Percentiles rank a stretch among this genome's conserved stretches.
Conservation (phyloP, 2,329 filamentous ascomycete species). For the Hypoxylon sp. region DNA sequence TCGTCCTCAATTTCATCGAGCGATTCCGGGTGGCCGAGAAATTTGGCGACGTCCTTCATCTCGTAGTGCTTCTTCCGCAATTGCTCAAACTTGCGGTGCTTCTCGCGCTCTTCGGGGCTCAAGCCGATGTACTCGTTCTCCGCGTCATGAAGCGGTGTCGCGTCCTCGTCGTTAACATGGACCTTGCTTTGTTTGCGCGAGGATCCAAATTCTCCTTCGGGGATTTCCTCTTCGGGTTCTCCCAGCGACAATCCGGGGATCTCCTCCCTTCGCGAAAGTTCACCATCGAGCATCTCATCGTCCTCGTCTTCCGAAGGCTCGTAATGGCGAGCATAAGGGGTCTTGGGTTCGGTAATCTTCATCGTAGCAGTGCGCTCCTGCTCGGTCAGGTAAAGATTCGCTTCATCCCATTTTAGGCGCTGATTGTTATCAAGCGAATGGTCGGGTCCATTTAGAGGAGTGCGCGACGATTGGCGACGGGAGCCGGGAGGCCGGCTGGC, state of each 20-base stretch:
- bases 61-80: slow-evolving; percentile 98
- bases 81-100: slow-evolving; percentile 92
- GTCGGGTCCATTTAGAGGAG: slow-evolving; percentile 61
- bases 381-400: slow-evolving; percentile 96
- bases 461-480: slow-evolving; percentile 77
- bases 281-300: slow-evolving; percentile 72
- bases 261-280: slow-evolving; percentile 72
- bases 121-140: slow-evolving; percentile 69
- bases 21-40: slow-evolving; percentile 83
- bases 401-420: slow-evolving; percentile 97
- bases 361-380: slow-evolving; percentile 96
- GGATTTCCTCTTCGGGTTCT: slow-evolving; percentile 85
- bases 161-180: slow-evolving; percentile 76
- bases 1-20: slow-evolving; percentile 72
- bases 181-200: slow-evolving; percentile 73
- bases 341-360: slow-evolving; percentile 99
- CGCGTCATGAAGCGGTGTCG: slow-evolving; percentile 71
- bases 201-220: slow-evolving; percentile 61
- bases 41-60: slow-evolving; percentile 92
- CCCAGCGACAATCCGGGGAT: slow-evolving; percentile 94
- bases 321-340: slow-evolving; percentile 93
- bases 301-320: slow-evolving; percentile 89
- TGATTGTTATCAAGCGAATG: slow-evolving; percentile 72
- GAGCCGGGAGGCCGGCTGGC: slow-evolving; percentile 73
- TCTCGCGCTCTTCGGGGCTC: slow-evolving; percentile 83